A percentile compares a stretch with the other conserved stretches of the same genome.
phyloP scores from a whole-genome alignment of 345 rosid species.

The Mallotus nudiflorus region DNA sequence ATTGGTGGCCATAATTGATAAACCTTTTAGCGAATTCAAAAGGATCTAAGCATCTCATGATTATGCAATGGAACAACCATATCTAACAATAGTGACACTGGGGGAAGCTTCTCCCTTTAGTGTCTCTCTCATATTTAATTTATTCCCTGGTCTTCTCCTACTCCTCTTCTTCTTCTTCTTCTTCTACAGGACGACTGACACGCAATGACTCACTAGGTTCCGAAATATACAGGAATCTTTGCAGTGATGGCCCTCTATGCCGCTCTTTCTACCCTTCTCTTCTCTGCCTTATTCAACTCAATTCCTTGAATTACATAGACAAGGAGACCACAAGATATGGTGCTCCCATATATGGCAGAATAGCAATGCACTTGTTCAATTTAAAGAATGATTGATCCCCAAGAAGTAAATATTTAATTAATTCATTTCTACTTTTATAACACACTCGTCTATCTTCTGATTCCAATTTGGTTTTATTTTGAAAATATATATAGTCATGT shows the following conservation, averaged over 20 bases:
- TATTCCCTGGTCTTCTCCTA: slow-evolving; percentile 8
- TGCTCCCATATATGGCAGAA: not conserved
- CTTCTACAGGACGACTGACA: slow-evolving; percentile 12
- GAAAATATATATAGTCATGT: no score
- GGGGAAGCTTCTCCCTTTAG: not conserved
- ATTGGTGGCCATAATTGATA: not conserved
- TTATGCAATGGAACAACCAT: not conserved
- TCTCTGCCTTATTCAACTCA: not conserved
- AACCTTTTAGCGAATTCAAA: slow-evolving; percentile 6
- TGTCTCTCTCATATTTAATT: slow-evolving; percentile 5
- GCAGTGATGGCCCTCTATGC: slow-evolving; percentile 17
- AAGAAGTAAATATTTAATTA: not conserved
- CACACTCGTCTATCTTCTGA: not conserved
- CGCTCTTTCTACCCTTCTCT: not conserved
- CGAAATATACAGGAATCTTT: slow-evolving; percentile 19
- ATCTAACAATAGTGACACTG: no score
- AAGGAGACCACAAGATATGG: not conserved
- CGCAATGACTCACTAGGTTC: slow-evolving; percentile 1
- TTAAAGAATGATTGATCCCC: not conserved
- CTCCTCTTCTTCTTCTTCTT: no score
- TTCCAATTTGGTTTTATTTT: no score
- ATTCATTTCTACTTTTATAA: not conserved
- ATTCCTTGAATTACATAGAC: not conserved
- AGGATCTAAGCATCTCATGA: not conserved
- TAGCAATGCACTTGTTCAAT: not conserved